Base-by-base conservation (phyloP, 257 asterid genomes). In the Nicotiana knightiana region DNA sequence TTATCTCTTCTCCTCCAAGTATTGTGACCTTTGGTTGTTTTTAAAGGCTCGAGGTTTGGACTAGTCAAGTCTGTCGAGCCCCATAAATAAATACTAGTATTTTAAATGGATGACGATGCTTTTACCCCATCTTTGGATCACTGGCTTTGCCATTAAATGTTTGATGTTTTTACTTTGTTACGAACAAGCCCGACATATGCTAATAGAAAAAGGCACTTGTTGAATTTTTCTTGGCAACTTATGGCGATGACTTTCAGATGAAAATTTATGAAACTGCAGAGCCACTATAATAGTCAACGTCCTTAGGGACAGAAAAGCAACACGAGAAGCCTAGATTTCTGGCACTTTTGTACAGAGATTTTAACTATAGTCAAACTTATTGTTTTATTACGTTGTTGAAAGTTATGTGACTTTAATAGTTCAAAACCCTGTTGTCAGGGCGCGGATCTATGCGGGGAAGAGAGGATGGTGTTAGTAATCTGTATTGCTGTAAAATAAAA, bases 21-120 rank as follows among this genome's bases (percentile, higher is more conserved):
- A 75, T 82, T 75, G 62, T 82, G 86, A 82, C 83, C 77, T 68
- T 54, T 51, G 75, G 28, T 54, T 67, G 86, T 68, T 62, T 84
- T 84, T 82, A 84, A 83, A 80, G 79, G 86, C 89, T 86, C 87
- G 87, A 85, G 85, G 77, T 76, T 77, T 79, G 21, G 71, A 84
- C 84, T 55, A 24, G 82, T 79, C 79, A 73, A 63, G 68, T 63
- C 18, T 26, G 68, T 63, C 39, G 68, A 63, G 68, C 68, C 68
- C 39, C 68, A 28, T 28, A 58, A 58, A 43, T 58, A 58, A 58
- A 43, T 18, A 21, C 24, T 21, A 21, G 24, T 21, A 58, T 57
- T 15, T 55, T 18, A 5, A 58, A 3, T 2, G 64, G 9, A 7
- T 18, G 3, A 58, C n/a, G 5, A 55, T 55, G 67, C 8, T 62